Conservation (phyloP, 306 rosid species). For the Casuarina glauca region DNA sequence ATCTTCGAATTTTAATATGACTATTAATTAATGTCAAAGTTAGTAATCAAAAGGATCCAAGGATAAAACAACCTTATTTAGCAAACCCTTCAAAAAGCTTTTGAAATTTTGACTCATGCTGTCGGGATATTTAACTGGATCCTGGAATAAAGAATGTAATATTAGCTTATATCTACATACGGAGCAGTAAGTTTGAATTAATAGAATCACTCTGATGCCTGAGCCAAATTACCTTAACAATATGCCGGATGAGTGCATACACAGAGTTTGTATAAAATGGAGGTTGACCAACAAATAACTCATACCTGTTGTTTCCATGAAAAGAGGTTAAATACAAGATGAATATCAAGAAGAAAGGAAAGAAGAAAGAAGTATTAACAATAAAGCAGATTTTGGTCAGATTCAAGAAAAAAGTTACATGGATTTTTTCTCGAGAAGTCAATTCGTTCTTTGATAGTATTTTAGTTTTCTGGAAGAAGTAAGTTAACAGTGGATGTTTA, state of each 20-base stretch:
- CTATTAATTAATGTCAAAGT: constrained; percentile 25
- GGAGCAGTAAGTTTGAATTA: constrained; percentile 12
- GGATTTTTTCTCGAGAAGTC: constrained; percentile 7
- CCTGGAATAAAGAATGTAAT: constrained; percentile 53
- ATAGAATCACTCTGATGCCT: constrained; percentile 4
- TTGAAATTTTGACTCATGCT: constrained; percentile 77
- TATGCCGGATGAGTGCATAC: constrained; percentile 89
- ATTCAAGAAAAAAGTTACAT: constrained; percentile 21
- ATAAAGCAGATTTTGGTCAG: constrained; percentile 14
- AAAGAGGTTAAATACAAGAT: constrained; percentile 28
- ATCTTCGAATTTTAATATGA: constrained; percentile 16
- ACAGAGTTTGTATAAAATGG: constrained; percentile 98
- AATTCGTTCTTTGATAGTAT: constrained; percentile 16
- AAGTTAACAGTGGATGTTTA: background rate
- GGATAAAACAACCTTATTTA: constrained; percentile 73
- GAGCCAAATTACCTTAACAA: constrained; percentile 73
- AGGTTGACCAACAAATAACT: constrained; percentile 97
- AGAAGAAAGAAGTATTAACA: constrained; percentile 9
- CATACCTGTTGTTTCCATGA: constrained; percentile 66
- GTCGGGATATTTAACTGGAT: constrained; percentile 96
- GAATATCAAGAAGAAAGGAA: constrained; percentile 23
- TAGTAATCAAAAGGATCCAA: constrained; percentile 15
- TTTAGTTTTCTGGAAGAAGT: background rate
- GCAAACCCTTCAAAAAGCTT: constrained; percentile 89
- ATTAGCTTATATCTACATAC: constrained; percentile 25